These are phyloP conservation scores for Trypanosoma rangeli DNA, from an alignment of 208 protist genomes.

Conservation along the genomic window DNA sequence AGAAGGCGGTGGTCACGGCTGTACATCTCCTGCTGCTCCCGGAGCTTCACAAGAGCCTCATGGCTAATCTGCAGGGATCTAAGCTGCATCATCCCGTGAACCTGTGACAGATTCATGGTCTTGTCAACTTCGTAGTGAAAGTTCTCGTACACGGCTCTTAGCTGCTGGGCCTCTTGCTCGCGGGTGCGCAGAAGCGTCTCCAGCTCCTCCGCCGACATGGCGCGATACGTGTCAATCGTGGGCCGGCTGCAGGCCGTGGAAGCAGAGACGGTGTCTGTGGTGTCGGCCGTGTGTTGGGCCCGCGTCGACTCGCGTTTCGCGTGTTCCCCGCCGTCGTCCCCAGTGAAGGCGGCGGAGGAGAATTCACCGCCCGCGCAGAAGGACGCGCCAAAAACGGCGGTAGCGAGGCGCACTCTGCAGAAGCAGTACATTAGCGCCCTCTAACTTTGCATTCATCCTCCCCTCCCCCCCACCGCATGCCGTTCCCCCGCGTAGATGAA, in stretches of 20 bases:
- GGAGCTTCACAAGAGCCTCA: constrained; percentile 75
- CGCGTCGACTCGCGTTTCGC: constrained; percentile 3
- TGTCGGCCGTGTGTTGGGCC: constrained; percentile 18
- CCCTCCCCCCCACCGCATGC: too few relatives aligned
- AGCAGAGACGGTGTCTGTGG: neutral
- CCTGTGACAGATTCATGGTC: constrained; percentile 82
- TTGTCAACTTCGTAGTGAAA: constrained; percentile 89
- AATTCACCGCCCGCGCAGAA: constrained; percentile 24
- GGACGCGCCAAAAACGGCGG: neutral
- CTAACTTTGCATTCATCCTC: neutral
- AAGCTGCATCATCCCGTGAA: constrained; percentile 86
- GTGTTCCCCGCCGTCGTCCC: constrained; percentile 46
- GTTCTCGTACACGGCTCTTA: constrained; percentile 73
- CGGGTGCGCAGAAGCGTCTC: constrained; percentile 50
- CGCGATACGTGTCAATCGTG: constrained; percentile 69
- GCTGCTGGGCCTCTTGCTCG: constrained; percentile 55
- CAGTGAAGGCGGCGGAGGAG: constrained; percentile 78
- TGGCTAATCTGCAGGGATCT: constrained; percentile 74
- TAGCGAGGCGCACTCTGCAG: neutral
- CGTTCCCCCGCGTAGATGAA: neutral
- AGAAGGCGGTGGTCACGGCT: constrained; percentile 75
- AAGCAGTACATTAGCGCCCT: neutral
- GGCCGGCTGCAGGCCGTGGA: constrained; percentile 28
- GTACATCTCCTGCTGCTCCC: constrained; percentile 84
- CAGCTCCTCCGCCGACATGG: constrained; percentile 61